phyloP scores from a whole-genome alignment of 257 asterid genomes.

The Solanum virginianum region DNA sequence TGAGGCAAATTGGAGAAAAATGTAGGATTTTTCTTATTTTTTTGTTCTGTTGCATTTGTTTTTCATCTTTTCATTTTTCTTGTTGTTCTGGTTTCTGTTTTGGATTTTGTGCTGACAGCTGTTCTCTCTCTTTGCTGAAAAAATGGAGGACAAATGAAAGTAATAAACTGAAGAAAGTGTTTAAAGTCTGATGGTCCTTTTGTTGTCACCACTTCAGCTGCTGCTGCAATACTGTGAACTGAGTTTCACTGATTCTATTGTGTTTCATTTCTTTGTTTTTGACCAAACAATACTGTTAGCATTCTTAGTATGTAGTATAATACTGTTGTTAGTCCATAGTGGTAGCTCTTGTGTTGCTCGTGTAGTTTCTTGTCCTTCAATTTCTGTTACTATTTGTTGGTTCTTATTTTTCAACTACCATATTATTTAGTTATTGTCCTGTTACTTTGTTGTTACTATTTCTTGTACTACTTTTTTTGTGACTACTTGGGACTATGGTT shows the following conservation, averaged over 20 bases:
- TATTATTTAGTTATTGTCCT: not conserved
- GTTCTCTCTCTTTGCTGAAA: not conserved
- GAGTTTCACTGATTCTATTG: conserved; percentile 11
- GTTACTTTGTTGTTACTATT: not conserved
- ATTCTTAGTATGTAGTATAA: not conserved
- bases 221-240: conserved; percentile 6
- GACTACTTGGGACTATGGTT: not conserved
- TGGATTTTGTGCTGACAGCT: not conserved
- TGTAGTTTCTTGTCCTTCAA: too few relatives aligned
- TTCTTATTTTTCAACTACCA: not conserved
- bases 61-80: not conserved
- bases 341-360: not conserved
- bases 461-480: not conserved
- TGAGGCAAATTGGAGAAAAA: not conserved
- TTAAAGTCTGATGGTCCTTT: conserved; percentile 3
- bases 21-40: not conserved
- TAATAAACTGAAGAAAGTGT: conserved; percentile 7
- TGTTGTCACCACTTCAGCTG: conserved; percentile 5
- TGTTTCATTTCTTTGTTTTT: conserved; percentile 7
- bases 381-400: too few relatives aligned
- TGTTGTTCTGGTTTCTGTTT: not conserved
- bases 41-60: not conserved
- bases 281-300: not conserved
- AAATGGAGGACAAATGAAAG: conserved; percentile 12
- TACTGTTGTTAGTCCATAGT: not conserved